Percentiles rank a stretch among this genome's conserved stretches.
Evolutionary conservation across 75 land plant genomes (phyloP).

Genomic region (Cupressus sempervirens): DNA sequence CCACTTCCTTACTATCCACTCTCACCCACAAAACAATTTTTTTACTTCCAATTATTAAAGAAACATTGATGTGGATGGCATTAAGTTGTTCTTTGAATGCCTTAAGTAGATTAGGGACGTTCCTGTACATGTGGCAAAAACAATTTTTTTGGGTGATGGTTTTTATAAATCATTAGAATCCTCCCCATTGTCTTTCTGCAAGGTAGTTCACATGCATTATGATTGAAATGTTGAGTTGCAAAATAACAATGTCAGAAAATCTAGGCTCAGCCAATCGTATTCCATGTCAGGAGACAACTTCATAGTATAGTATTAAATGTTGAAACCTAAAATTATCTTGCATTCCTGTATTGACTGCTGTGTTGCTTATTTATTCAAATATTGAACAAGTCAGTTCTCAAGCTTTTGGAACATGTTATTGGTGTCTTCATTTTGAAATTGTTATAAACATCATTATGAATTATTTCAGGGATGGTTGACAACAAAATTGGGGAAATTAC

Average conservation of each 20-base stretch:
- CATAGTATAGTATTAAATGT: background rate
- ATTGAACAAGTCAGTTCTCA: background rate
- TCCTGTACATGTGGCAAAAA: too few relatives aligned
- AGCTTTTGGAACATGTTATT: conserved; percentile 1
- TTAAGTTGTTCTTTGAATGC: too few relatives aligned
- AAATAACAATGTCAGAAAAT: background rate
- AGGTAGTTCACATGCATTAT: background rate
- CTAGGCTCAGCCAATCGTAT: background rate
- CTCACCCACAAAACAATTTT: too few relatives aligned
- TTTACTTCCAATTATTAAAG: too few relatives aligned
- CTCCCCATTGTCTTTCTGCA: background rate
- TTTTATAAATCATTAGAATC: background rate
- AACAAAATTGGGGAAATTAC: conserved; percentile 36
- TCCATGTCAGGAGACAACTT: background rate
- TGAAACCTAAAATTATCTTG: background rate
- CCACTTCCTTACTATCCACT: too few relatives aligned
- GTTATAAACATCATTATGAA: background rate
- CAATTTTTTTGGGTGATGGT: background rate
- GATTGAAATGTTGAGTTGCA: background rate
- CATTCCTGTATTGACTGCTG: background rate
- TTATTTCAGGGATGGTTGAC: conserved; percentile 61
- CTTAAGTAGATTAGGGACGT: too few relatives aligned
- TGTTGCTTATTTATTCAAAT: background rate
- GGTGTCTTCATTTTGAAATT: background rate
- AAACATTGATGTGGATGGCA: too few relatives aligned